Evolutionary conservation across 2,329 filamentous ascomycete species (phyloP).

Genomic region (Blumeria graminis): DNA sequence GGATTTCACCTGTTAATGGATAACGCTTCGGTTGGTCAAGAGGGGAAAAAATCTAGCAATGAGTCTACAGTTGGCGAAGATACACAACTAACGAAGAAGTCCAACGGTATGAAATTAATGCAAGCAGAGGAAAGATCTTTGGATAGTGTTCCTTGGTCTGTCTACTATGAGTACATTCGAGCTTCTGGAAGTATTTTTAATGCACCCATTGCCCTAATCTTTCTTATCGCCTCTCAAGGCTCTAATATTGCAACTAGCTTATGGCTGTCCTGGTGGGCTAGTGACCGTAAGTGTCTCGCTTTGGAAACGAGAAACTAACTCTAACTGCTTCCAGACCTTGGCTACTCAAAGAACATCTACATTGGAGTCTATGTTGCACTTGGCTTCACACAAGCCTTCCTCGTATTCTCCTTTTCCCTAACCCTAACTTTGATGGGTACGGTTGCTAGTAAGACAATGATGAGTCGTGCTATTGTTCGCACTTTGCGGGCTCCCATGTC

Average conservation of each 20-base stretch:
- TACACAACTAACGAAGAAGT: conserved; percentile 21
- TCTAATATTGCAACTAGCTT: conserved; percentile 71
- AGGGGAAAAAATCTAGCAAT: conserved; percentile 21
- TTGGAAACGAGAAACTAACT: background rate
- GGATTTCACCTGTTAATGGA: conserved; percentile 62
- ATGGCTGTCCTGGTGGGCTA: conserved; percentile 90
- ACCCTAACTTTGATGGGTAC: conserved; percentile 59
- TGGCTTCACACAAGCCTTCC: conserved; percentile 41
- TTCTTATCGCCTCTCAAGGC: conserved; percentile 41
- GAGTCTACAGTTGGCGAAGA: conserved; percentile 23
- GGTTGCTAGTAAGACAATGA: conserved; percentile 55
- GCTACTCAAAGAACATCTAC: conserved; percentile 41
- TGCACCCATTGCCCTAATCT: conserved; percentile 27
- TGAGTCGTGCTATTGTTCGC: conserved; percentile 53
- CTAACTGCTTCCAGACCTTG: conserved; percentile 23
- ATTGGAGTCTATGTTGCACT: conserved; percentile 50
- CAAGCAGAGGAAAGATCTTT: conserved; percentile 40
- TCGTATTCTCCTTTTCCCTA: conserved; percentile 65
- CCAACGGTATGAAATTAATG: conserved; percentile 42
- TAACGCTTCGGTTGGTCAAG: conserved; percentile 45
- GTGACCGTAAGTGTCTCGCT: conserved; percentile 37
- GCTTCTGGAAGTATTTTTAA: conserved; percentile 34
- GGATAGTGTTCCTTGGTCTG: conserved; percentile 35
- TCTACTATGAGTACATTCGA: conserved; percentile 40
- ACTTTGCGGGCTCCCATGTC: conserved; percentile 57